Base-by-base conservation (phyloP, 2,329 filamentous ascomycete species). In the Pochonia chlamydosporia region DNA sequence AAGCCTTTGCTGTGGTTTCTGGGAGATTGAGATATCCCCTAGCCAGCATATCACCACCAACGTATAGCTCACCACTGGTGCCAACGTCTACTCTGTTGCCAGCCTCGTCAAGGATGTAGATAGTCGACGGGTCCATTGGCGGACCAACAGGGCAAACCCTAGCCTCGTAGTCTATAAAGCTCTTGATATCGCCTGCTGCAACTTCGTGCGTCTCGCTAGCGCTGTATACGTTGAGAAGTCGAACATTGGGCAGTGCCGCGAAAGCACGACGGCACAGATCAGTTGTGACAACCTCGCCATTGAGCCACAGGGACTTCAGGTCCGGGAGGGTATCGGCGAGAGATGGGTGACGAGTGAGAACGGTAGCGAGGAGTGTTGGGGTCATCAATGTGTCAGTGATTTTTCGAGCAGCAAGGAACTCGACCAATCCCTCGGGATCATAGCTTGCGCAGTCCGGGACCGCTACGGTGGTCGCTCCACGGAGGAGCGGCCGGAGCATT, bases 331-430 rank as follows among this genome's bases (percentile, higher is more conserved):
- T 76, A 23, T 72, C 67, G 16, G 76, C 80, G 44, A 91, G 75
- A 39, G 83, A 73, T 7, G 84, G 73, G 61, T 89, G 82, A 37
- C 85, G 77, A 2, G 85, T 76, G 16, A 92, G 75, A 3, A 90
- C 81, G 2, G 87, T 85, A 23, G 87, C 82, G 40, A 92, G 72
- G 13, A 92, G 75, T 0, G 87, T 91, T 0, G 87, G 87, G 0
- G 87, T 91, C 85, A 91, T 91, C 45, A 92, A 75, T 14, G 87
- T 91, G 61, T 92, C 87, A 14, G 86, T 90, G 56, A 90, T 80
- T 47, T 73, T 72, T 59, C 82, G 82, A 14, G 75, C 68, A 0
- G 79, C 70, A 10, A 92, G 77, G 21, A 89, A 68, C 51, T 88
- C 83, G 23, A 90, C 84, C 23, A 92, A 77, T 41, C 83, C 79